These are phyloP conservation scores for Austroboletus novae-zelandiae DNA, from an alignment of 1,284 basidiomycete species.

Conservation along the genomic window DNA sequence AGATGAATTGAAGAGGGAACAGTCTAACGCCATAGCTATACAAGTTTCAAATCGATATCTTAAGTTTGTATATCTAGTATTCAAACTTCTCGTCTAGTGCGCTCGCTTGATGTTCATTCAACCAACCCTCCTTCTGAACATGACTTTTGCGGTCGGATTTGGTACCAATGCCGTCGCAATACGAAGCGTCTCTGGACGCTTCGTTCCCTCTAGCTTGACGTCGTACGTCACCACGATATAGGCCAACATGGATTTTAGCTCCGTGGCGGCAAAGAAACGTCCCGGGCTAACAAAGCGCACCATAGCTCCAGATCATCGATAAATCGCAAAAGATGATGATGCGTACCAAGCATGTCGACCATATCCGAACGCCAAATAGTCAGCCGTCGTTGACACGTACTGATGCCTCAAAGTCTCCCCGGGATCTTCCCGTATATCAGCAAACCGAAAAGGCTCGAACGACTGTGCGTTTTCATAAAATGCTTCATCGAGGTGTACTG, in stretches of 20 bases:
- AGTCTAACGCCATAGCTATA: too few species aligned
- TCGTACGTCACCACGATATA: constrained; percentile 32
- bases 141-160: constrained; percentile 7
- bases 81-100: too few species aligned
- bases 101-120: constrained; percentile 1
- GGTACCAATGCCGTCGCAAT: not conserved
- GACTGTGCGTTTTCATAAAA: constrained; percentile 24
- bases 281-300: constrained; percentile 7
- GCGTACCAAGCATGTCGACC: constrained; percentile 17
- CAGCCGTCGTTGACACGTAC: constrained; percentile 9
- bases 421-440: constrained; percentile 11
- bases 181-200: constrained; percentile 17
- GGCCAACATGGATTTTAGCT: constrained; percentile 33
- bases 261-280: constrained; percentile 18
- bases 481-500: constrained; percentile 26
- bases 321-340: not conserved
- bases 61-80: not conserved
- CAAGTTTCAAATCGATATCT: not conserved
- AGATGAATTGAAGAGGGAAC: too few species aligned
- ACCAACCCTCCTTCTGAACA: constrained; percentile 19
- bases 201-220: constrained; percentile 26
- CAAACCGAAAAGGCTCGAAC: constrained; percentile 36
- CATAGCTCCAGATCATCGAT: not conserved
- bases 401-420: constrained; percentile 18
- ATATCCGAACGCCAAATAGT: constrained; percentile 16